Percentiles rank a stretch among this genome's conserved stretches.
Conservation (phyloP, 2,329 filamentous ascomycete genomes). For the Graphium sp. region DNA sequence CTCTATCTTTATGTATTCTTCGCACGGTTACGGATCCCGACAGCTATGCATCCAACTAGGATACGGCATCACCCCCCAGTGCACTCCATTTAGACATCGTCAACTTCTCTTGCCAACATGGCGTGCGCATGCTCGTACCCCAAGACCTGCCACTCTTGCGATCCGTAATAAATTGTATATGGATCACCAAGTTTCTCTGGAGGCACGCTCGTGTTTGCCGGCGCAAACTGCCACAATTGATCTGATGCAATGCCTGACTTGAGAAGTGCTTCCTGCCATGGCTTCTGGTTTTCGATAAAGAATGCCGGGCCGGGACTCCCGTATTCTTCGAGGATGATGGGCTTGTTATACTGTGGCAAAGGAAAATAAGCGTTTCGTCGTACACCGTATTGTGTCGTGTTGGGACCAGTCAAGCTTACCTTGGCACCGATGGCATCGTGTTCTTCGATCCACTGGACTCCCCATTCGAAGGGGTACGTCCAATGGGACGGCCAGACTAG, state of each 20-base stretch:
- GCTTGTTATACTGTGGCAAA: slow-evolving; percentile 1
- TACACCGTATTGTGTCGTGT: too few relatives aligned
- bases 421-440: not conserved
- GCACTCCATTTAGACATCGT: too few relatives aligned
- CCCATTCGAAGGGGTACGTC: slow-evolving; percentile 2
- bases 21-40: too few relatives aligned
- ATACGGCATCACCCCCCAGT: too few relatives aligned
- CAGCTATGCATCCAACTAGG: too few relatives aligned
- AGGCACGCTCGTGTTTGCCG: slow-evolving; percentile 1
- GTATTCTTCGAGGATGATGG: slow-evolving; percentile 2
- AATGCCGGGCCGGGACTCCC: not conserved
- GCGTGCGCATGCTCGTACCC: too few relatives aligned
- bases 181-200: not conserved
- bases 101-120: too few relatives aligned
- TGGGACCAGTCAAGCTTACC: not conserved
- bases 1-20: too few relatives aligned
- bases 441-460: slow-evolving; percentile 2
- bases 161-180: slow-evolving; percentile 2
- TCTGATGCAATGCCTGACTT: not conserved
- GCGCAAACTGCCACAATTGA: slow-evolving; percentile 1
- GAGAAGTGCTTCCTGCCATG: slow-evolving; percentile 1
- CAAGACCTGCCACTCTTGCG: slow-evolving; percentile 1
- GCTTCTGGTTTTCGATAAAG: not conserved
- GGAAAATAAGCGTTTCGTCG: too few relatives aligned
- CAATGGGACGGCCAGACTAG: slow-evolving; percentile 2